These are phyloP conservation scores for Populus ilicifolia DNA, from an alignment of 345 rosid species.

Conservation along the genomic window DNA sequence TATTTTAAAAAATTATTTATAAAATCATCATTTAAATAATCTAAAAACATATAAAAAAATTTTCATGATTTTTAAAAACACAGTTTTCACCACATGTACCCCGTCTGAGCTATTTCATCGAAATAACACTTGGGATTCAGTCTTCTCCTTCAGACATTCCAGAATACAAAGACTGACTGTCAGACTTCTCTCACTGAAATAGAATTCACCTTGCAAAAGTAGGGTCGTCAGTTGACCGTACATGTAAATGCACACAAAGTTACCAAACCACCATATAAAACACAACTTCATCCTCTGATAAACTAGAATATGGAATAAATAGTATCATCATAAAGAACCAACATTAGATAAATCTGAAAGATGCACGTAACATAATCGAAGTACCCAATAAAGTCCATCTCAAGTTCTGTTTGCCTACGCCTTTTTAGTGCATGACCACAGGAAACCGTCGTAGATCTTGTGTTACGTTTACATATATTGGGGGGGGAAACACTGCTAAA, in stretches of 20 bases:
- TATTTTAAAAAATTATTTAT: too few relatives aligned
- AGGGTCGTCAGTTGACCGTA: not conserved
- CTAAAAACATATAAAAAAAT: too few relatives aligned
- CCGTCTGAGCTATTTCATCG: too few relatives aligned
- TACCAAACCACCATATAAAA: not conserved
- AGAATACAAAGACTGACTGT: not conserved
- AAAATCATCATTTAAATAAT: too few relatives aligned
- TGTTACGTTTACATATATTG: slow-evolving; percentile 9
- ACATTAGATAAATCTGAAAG: not conserved
- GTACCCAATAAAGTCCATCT: not conserved
- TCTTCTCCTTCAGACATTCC: not conserved
- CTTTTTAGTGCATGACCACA: not conserved
- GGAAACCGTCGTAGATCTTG: slow-evolving; percentile 6
- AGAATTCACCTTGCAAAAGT: not conserved
- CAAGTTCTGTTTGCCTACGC: not conserved
- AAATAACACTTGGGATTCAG: not conserved
- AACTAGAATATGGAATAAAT: not conserved
- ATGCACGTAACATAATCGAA: not conserved
- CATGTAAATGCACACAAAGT: not conserved
- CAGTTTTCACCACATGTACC: too few relatives aligned
- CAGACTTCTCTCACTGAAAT: not conserved
- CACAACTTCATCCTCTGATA: not conserved
- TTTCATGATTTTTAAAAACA: too few relatives aligned
- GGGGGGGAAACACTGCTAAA: not conserved
- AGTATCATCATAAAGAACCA: not conserved